Evolutionary conservation across 768 basidiomycete genomes (phyloP).

Genomic region (Lactarius psammicola): DNA sequence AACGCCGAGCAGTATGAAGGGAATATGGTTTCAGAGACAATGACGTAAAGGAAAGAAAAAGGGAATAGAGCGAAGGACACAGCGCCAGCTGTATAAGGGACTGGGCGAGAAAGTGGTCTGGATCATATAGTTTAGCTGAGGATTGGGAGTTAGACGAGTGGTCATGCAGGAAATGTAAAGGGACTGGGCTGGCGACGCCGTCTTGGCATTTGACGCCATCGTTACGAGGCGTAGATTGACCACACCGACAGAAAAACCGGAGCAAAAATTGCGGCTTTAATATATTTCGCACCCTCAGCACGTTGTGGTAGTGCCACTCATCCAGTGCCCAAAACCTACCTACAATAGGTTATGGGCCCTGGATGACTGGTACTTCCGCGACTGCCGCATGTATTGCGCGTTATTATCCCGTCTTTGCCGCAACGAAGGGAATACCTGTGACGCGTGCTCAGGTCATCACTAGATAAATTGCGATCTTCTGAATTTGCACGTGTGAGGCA

Average conservation of each 20-base stretch:
- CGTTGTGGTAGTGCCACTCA: not conserved
- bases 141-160: not conserved
- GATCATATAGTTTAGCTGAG: constrained; percentile 4
- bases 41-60: constrained; percentile 31
- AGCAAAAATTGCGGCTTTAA: not conserved
- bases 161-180: not conserved
- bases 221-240: not conserved
- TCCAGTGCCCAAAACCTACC: not conserved
- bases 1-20: constrained; percentile 27
- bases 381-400: not conserved
- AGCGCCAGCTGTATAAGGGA: no score
- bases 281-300: not conserved
- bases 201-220: not conserved
- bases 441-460: not conserved
- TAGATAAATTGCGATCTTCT: no score
- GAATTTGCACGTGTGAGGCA: no score
- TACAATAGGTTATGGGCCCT: constrained; percentile 2
- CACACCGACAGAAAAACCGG: no score
- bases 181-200: not conserved
- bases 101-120: not conserved
- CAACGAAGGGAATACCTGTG: not conserved
- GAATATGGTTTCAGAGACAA: constrained; percentile 26
- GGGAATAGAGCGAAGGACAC: constrained; percentile 30
- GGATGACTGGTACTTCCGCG: not conserved
- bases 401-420: not conserved